Conservation (phyloP, 495 filamentous ascomycete genomes). For the Hypoxylon trugodes region DNA sequence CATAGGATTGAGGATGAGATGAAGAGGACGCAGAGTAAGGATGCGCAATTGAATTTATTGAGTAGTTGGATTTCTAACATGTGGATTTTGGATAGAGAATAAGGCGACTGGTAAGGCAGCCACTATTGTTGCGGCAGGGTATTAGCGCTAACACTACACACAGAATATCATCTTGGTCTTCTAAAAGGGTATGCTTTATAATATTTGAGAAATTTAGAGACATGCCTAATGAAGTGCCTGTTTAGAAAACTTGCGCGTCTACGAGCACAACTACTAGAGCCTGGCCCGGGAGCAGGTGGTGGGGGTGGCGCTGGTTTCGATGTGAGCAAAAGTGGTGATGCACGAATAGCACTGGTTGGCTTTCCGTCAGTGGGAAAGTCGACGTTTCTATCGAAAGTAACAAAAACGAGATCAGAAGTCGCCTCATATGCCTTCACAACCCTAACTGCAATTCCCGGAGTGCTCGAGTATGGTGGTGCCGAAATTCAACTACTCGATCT, state of each 20-base stretch:
- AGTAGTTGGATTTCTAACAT: conserved; percentile 34
- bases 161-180: conserved; percentile 98
- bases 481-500: conserved; percentile 99
- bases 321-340: conserved; percentile 96
- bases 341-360: conserved; percentile 94
- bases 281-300: conserved; percentile 79
- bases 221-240: conserved; percentile 17
- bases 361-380: conserved; percentile 99
- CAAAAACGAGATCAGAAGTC: conserved; percentile 96
- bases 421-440: conserved; percentile 98
- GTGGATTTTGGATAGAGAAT: conserved; percentile 72
- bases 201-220: neutral
- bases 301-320: conserved; percentile 86
- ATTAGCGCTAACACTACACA: conserved; percentile 20
- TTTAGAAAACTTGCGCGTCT: conserved; percentile 92
- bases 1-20: conserved; percentile 99
- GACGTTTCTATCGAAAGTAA: conserved; percentile 98
- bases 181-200: conserved; percentile 85
- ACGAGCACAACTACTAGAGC: conserved; percentile 94
- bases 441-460: conserved; percentile 95
- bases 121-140: neutral
- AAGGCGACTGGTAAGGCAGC: conserved; percentile 88
- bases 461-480: conserved; percentile 96
- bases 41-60: conserved; percentile 1
- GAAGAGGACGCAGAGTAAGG: conserved; percentile 93